Evolutionary conservation across 108 stramenopile genomes (phyloP).

Genomic region (Discostella stelligeroides): DNA sequence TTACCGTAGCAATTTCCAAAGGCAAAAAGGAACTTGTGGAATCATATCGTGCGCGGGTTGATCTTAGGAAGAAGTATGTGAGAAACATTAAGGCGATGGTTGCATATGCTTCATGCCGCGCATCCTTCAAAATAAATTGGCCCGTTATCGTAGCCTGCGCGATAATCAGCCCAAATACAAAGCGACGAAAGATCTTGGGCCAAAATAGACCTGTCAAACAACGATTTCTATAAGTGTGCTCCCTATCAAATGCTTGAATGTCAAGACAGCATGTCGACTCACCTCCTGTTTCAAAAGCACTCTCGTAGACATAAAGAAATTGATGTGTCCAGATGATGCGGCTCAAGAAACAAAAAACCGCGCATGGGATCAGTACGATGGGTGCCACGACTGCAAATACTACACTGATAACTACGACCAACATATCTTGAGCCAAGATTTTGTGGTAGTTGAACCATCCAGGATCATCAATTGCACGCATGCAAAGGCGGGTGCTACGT

Average conservation of each 20-base stretch:
- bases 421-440: constrained; percentile 91
- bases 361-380: constrained; percentile 82
- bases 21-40: constrained; percentile 83
- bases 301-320: constrained; percentile 89
- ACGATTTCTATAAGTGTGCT: neutral
- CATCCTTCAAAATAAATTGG: constrained; percentile 89
- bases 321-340: constrained; percentile 93
- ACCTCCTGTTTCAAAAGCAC: constrained; percentile 92
- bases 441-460: constrained; percentile 93
- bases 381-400: constrained; percentile 93
- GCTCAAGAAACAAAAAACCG: constrained; percentile 77
- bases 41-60: constrained; percentile 85
- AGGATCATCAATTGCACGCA: constrained; percentile 88
- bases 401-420: constrained; percentile 87
- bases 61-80: constrained; percentile 82
- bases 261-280: no score
- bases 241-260: no score
- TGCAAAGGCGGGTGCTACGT: constrained; percentile 60
- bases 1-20: constrained; percentile 88
- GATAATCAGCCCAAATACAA: constrained; percentile 88
- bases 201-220: constrained; percentile 65
- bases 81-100: constrained; percentile 89
- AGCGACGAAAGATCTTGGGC: constrained; percentile 92
- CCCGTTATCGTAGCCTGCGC: constrained; percentile 92
- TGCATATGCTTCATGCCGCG: constrained; percentile 86